These are phyloP conservation scores for Fusarium sp. DNA, from an alignment of 2,329 filamentous ascomycete species.

Conservation along the genomic window DNA sequence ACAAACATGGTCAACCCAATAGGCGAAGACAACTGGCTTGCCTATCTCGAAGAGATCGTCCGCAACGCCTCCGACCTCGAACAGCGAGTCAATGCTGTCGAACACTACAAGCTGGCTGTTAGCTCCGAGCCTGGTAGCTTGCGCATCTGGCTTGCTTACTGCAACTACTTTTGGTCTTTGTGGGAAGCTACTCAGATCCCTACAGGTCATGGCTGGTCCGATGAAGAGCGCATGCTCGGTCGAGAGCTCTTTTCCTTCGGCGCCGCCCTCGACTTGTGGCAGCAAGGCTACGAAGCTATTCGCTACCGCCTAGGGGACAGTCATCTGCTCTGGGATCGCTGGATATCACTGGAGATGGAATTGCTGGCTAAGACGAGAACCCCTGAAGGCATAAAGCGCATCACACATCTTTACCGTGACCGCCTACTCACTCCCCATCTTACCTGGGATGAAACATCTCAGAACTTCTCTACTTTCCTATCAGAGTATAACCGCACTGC, in stretches of 20 bases:
- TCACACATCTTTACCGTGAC: constrained; percentile 76
- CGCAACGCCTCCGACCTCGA: constrained; percentile 71
- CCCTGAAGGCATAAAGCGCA: constrained; percentile 68
- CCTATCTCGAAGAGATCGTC: constrained; percentile 79
- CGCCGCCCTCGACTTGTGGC: constrained; percentile 74
- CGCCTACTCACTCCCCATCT: constrained; percentile 79
- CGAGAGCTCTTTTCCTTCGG: constrained; percentile 79
- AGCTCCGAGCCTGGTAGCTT: constrained; percentile 78
- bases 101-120: constrained; percentile 77
- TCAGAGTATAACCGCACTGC: constrained; percentile 75
- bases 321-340: constrained; percentile 82
- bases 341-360: constrained; percentile 77
- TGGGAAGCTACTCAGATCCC: constrained; percentile 71
- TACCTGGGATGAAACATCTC: constrained; percentile 79
- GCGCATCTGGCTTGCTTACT: constrained; percentile 81
- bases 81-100: constrained; percentile 75
- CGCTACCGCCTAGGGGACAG: constrained; percentile 82
- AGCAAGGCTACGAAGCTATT: constrained; percentile 77
- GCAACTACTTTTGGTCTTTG: constrained; percentile 80
- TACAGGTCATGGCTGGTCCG: constrained; percentile 65
- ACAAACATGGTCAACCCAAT: constrained; percentile 67
- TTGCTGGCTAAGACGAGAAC: constrained; percentile 69
- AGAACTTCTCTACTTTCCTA: constrained; percentile 79
- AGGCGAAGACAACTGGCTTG: constrained; percentile 82
- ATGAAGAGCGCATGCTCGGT: constrained; percentile 76